phyloP scores from a whole-genome alignment of 495 filamentous ascomycete species.

The Penicillium longicatenatum region DNA sequence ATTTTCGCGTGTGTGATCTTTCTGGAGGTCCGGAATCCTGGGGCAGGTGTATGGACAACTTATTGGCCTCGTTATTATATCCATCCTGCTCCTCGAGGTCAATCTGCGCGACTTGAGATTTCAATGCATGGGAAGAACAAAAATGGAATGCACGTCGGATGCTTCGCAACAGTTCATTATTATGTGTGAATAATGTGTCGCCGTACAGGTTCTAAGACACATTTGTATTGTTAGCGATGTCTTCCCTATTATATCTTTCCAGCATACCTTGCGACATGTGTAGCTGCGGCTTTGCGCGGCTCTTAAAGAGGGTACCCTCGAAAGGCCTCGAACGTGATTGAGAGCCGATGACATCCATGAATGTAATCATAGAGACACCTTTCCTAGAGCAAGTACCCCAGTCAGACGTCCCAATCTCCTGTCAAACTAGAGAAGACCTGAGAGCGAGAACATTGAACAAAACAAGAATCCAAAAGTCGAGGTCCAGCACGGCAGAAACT shows the following conservation, averaged over 20 bases:
- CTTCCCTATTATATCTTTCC: neutral
- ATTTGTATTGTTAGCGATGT: neutral
- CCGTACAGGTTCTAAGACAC: neutral
- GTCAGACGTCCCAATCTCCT: constrained; percentile 13
- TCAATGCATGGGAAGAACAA: neutral
- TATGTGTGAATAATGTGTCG: neutral
- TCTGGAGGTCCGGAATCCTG: neutral
- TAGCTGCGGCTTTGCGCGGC: constrained; percentile 30
- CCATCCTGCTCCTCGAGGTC: neutral
- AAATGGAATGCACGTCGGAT: constrained; percentile 10
- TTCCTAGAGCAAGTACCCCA: constrained; percentile 15
- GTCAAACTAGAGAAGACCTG: constrained; percentile 6
- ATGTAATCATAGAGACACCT: constrained; percentile 33
- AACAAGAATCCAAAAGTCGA: neutral
- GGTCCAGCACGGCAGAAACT: constrained; percentile 29
- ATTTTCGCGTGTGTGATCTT: neutral
- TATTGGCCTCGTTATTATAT: neutral
- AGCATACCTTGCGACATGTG: constrained; percentile 32
- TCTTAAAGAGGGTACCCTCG: constrained; percentile 42
- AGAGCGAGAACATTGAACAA: constrained; percentile 7
- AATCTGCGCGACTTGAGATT: neutral
- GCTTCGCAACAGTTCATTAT: constrained; percentile 1
- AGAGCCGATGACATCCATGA: constrained; percentile 55
- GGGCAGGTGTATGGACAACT: neutral
- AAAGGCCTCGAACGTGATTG: constrained; percentile 46